Evolutionary conservation across 768 basidiomycete genomes (phyloP), one percentile per base, ranked within the genome.

Genomic region (Lactarius deliciosus): DNA sequence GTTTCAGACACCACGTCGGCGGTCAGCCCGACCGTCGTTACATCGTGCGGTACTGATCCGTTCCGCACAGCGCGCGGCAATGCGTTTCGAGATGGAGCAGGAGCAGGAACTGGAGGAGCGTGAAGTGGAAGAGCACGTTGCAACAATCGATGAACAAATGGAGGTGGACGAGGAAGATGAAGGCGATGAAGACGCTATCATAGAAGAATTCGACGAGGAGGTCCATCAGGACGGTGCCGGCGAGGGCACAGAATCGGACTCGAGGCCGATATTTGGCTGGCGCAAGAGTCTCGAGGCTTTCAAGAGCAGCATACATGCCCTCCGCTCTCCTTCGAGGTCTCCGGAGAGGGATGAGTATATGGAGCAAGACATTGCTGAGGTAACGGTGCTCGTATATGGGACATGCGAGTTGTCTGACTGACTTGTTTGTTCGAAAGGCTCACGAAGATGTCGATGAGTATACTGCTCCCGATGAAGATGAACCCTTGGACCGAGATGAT

Each of bases 21-120:
- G 74, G 28, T 65, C 64, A 13, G 71, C 74, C 5, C 77, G 83
- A 1, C 79, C 79, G 18, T 86, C 85, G 2, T 76, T 91, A 1
- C 89, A 91, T 70, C 84, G 85, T 15, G 86, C 87, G 0, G 89
- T 91, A 2, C 78, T 91, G 11, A 84, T 91, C 15, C 82, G 88
- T 11, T 88, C 86, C 45, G 88, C 87, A 0, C 88, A 90, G 71
- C 80, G 87, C 16, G 84, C 84, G 0, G 81, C 84, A 0, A 63
- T 84, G 70, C 78, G 79, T 45, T 79, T 81, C 5, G 86, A 85
- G 70, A 79, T 77, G 62, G 85, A 86, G 65, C 75, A 71, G 40
- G 81, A 83, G 63, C 82, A 85, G 64, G 80, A 84, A 55, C 80
- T 79, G 57, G 78, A 81, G 62, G 83, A 85, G 41, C 64, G 57